Evolutionary conservation across 1,284 basidiomycete species (phyloP).

Genomic region (Ustilago sp.): DNA sequence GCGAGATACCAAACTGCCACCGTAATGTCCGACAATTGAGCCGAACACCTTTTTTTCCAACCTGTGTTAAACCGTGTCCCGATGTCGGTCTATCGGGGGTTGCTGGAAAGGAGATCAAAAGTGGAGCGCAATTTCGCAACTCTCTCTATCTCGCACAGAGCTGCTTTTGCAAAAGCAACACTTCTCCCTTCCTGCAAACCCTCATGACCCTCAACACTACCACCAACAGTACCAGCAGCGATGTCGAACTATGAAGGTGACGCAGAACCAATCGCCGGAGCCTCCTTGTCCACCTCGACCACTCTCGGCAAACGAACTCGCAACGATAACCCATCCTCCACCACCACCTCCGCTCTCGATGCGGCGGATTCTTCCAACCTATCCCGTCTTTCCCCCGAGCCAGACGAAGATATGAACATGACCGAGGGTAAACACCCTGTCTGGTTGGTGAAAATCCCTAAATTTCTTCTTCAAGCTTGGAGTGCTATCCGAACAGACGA

Average conservation of each 20-base stretch:
- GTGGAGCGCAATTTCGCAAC: slow-evolving; percentile 5
- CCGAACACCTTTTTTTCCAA: not conserved
- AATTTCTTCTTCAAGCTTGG: slow-evolving; percentile 73
- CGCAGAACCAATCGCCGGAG: slow-evolving; percentile 47
- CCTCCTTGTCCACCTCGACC: slow-evolving; percentile 20
- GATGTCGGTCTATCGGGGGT: not conserved
- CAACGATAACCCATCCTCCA: slow-evolving; percentile 1
- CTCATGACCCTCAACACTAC: not conserved
- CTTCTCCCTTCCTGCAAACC: not conserved
- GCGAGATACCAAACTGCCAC: slow-evolving; percentile 1
- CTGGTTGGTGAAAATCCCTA: slow-evolving; percentile 71
- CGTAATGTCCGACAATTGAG: not conserved
- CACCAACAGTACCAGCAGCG: not conserved
- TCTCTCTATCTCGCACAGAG: not conserved
- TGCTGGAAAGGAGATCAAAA: not conserved
- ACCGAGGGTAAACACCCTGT: slow-evolving; percentile 55
- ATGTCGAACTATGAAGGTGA: slow-evolving; percentile 60
- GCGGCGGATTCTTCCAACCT: not conserved
- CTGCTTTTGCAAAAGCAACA: not conserved
- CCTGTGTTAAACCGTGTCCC: not conserved
- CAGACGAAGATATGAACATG: slow-evolving; percentile 65
- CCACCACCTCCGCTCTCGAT: not conserved
- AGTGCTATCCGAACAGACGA: slow-evolving; percentile 71
- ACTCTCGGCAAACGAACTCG: slow-evolving; percentile 39
- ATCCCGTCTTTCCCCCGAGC: slow-evolving; percentile 58